A percentile compares a stretch with the other conserved stretches of the same genome.
phyloP scores from a whole-genome alignment of 352 stramenopile species.

The Aphanomyces astaci region DNA sequence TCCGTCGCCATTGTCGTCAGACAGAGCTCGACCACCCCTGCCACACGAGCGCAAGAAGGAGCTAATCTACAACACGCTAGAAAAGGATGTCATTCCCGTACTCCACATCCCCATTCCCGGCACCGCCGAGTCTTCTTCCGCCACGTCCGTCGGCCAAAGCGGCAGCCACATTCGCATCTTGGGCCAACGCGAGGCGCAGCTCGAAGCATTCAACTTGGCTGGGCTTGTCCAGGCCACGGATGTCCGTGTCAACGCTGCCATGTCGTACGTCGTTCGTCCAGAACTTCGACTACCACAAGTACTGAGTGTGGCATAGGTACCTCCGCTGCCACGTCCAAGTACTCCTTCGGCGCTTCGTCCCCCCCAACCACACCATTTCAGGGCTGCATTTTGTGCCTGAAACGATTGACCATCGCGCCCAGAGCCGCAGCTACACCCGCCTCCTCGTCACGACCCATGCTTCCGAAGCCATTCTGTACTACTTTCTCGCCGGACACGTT shows the following conservation, averaged over 20 bases:
- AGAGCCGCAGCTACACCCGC: constrained; percentile 67
- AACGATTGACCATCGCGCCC: constrained; percentile 72
- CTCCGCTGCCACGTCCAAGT: constrained; percentile 41
- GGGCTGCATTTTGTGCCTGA: constrained; percentile 69
- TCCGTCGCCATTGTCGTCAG: neutral
- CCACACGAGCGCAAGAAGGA: constrained; percentile 33
- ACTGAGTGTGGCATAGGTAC: constrained; percentile 13
- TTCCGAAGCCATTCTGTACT: constrained; percentile 68
- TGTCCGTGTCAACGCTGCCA: constrained; percentile 70
- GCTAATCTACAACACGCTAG: constrained; percentile 53
- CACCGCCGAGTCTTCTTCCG: neutral
- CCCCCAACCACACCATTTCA: constrained; percentile 60
- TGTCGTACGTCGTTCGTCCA: constrained; percentile 60
- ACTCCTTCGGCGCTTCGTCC: constrained; percentile 62
- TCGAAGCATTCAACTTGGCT: constrained; percentile 65
- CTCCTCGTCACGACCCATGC: constrained; percentile 51
- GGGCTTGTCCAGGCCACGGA: constrained; percentile 65
- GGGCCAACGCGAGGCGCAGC: constrained; percentile 56
- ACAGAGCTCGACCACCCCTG: neutral
- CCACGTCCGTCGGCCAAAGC: neutral
- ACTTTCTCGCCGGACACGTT: constrained; percentile 62
- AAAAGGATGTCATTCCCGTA: constrained; percentile 28
- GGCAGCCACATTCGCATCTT: constrained; percentile 31
- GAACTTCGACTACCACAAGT: constrained; percentile 1
- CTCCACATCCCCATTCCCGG: constrained; percentile 11